These are phyloP conservation scores for Picea glauca DNA, from an alignment of 75 land plant species.

Conservation along the genomic window DNA sequence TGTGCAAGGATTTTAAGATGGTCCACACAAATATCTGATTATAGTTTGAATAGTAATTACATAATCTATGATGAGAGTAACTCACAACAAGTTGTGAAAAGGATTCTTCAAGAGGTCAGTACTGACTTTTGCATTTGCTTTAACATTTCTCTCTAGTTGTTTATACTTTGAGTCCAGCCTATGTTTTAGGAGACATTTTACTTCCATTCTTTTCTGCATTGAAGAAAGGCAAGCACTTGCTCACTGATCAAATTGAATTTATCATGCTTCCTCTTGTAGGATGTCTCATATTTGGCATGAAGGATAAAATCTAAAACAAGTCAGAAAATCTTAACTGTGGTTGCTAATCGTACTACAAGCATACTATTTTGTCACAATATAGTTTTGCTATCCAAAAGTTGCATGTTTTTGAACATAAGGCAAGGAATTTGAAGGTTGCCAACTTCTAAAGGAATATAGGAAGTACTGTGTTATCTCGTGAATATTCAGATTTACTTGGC, in stretches of 20 bases:
- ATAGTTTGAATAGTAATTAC: conserved; percentile 10
- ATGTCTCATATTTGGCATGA: neutral
- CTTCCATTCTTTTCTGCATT: neutral
- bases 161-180: neutral
- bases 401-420: neutral
- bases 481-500: neutral
- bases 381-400: neutral
- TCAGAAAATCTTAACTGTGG: neutral
- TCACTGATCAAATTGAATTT: neutral
- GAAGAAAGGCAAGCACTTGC: neutral
- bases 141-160: neutral
- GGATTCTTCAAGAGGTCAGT: conserved; percentile 13
- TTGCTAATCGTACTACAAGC: neutral
- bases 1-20: conserved; percentile 22
- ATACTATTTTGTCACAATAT: neutral
- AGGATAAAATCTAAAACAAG: neutral
- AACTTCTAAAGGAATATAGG: neutral
- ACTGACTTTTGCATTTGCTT: neutral
- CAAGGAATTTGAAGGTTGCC: neutral
- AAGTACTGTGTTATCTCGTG: neutral
- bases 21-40: conserved; percentile 8
- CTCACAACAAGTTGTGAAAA: conserved; percentile 16
- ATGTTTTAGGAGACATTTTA: neutral
- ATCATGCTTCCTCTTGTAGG: conserved; percentile 3
- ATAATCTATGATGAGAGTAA: conserved; percentile 20